A percentile compares a stretch with the other conserved stretches of the same genome.
Evolutionary conservation across 305 asterid genomes (phyloP).

Genomic region (Rubia peregrina): DNA sequence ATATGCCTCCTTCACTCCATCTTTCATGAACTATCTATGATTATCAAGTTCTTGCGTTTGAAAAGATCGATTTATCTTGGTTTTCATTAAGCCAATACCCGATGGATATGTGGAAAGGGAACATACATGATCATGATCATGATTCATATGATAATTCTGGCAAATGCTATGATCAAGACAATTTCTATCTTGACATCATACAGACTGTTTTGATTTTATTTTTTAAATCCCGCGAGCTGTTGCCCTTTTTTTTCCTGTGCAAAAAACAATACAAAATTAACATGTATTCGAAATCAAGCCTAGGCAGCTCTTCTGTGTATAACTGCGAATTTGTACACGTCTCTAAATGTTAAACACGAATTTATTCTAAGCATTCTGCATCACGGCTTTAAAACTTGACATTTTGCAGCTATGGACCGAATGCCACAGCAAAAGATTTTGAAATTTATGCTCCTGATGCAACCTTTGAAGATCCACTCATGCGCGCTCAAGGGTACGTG

Average conservation of each 20-base stretch:
- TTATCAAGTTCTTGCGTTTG: neutral
- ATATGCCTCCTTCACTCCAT: neutral
- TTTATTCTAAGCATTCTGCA: neutral
- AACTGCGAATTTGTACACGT: neutral
- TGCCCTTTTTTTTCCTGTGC: too few relatives aligned
- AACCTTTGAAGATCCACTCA: constrained; percentile 83
- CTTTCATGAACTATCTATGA: neutral
- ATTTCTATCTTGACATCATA: neutral
- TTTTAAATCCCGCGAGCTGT: neutral
- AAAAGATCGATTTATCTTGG: neutral
- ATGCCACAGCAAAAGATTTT: constrained; percentile 59
- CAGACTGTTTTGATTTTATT: neutral
- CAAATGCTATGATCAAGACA: neutral
- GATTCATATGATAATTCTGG: neutral
- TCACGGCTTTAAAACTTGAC: neutral
- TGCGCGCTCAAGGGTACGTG: constrained; percentile 71
- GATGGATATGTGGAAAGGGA: neutral
- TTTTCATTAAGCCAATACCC: neutral
- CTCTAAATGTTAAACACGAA: neutral
- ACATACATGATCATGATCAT: neutral
- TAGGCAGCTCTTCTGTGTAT: neutral
- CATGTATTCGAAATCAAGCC: too few relatives aligned
- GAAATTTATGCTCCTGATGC: constrained; percentile 78
- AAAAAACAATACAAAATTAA: too few relatives aligned
- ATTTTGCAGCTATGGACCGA: constrained; percentile 64